phyloP scores from a whole-genome alignment of 768 basidiomycete species.

The Trametes coccinea region DNA sequence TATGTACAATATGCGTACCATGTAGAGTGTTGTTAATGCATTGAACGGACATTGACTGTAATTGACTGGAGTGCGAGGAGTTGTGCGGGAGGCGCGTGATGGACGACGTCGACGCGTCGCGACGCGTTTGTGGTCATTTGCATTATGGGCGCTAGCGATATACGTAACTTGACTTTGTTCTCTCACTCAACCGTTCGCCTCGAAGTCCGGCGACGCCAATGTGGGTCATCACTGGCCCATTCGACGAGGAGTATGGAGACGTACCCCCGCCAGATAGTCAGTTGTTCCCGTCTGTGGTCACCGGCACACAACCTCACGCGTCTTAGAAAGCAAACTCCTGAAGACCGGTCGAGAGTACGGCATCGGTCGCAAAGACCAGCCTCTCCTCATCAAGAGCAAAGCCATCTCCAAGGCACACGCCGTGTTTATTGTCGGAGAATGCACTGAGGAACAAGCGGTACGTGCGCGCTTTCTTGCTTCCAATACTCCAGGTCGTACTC shows the following conservation, averaged over 20 bases:
- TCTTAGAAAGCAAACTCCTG: constrained; percentile 56
- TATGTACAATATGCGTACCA: not conserved
- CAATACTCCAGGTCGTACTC: too few relatives aligned
- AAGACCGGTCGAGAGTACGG: constrained; percentile 56
- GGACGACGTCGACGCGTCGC: constrained; percentile 10
- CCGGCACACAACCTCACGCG: not conserved
- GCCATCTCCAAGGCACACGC: constrained; percentile 67
- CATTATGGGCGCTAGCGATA: not conserved
- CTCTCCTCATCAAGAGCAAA: constrained; percentile 55
- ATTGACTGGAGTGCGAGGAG: too few relatives aligned
- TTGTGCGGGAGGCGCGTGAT: too few relatives aligned
- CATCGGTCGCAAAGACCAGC: constrained; percentile 58
- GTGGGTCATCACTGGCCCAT: constrained; percentile 26
- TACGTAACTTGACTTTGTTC: not conserved
- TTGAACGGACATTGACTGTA: too few relatives aligned
- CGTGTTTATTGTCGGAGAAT: constrained; percentile 55
- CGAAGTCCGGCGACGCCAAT: not conserved
- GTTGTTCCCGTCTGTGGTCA: not conserved
- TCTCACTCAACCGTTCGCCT: not conserved
- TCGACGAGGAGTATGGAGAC: constrained; percentile 22
- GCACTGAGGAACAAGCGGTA: constrained; percentile 55
- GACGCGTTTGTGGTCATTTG: not conserved
- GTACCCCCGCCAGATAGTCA: constrained; percentile 9
- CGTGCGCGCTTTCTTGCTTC: constrained; percentile 27
- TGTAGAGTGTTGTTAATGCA: not conserved